Percentiles rank a stretch among this genome's conserved stretches.
Conservation (phyloP, 2,329 filamentous ascomycete species). For the Stachybotrys elegans region DNA sequence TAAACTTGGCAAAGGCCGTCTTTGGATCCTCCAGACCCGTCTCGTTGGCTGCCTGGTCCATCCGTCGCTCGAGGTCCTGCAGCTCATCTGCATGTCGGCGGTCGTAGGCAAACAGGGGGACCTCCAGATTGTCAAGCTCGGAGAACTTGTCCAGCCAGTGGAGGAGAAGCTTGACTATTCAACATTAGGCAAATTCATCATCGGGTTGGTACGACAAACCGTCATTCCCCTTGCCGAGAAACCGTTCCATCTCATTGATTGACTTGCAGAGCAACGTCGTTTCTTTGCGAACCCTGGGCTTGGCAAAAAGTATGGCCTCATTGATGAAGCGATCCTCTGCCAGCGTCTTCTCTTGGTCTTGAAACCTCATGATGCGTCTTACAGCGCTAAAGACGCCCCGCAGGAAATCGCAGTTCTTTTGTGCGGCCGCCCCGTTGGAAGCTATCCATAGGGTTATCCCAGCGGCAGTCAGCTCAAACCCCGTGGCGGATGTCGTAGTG, state of each 20-base stretch:
- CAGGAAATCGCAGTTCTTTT: not conserved
- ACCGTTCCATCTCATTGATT: not conserved
- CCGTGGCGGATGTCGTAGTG: not conserved
- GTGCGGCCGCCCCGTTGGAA: not conserved
- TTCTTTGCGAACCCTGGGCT: not conserved
- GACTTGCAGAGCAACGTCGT: not conserved
- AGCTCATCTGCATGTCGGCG: not conserved
- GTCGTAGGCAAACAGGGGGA: not conserved
- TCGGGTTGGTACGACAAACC: not conserved
- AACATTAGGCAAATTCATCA: not conserved
- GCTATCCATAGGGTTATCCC: not conserved
- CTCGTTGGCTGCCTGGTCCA: not conserved
- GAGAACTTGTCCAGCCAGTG: not conserved
- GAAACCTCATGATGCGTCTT: not conserved
- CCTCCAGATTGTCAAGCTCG: not conserved
- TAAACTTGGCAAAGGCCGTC: constrained; percentile 20
- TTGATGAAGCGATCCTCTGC: not conserved
- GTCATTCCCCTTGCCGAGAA: not conserved
- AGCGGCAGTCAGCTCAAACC: not conserved
- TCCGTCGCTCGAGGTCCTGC: not conserved
- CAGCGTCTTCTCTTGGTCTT: not conserved
- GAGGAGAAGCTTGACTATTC: not conserved
- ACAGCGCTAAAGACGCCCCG: not conserved
- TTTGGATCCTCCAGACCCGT: not conserved
- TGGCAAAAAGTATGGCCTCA: not conserved